phyloP scores from a whole-genome alignment of 2,329 filamentous ascomycete species.

The Apiospora marii region DNA sequence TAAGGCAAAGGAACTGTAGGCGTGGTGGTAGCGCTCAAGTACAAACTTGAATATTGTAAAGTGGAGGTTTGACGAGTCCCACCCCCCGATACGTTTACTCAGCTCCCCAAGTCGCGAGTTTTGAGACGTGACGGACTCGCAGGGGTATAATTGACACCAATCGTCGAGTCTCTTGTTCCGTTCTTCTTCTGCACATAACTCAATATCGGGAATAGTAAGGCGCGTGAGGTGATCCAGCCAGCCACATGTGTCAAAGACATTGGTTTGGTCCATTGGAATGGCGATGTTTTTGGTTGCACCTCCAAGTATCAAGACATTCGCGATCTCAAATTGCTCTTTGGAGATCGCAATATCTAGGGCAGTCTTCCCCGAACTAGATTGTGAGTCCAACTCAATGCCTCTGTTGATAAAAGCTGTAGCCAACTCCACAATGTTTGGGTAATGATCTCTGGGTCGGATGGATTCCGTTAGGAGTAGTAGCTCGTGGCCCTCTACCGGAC shows the following conservation, averaged over 20 bases:
- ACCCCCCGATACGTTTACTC: no score
- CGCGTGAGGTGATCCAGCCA: neutral
- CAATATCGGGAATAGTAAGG: rapidly evolving
- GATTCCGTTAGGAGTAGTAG: neutral
- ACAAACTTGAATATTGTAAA: neutral
- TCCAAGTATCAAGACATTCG: neutral
- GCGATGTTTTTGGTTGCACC: neutral
- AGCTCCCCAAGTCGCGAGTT: neutral
- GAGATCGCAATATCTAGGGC: neutral
- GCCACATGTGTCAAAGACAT: neutral
- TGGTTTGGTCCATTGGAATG: neutral
- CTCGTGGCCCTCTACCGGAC: neutral
- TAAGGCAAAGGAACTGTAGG: constrained; percentile 22
- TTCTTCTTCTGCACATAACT: neutral
- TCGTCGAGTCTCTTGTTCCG: neutral
- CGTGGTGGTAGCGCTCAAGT: neutral
- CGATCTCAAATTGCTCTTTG: no score
- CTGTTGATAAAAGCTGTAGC: neutral
- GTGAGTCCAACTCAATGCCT: neutral
- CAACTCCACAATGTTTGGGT: no score
- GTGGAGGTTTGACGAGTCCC: neutral
- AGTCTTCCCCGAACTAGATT: neutral
- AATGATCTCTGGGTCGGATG: neutral
- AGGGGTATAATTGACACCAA: neutral
- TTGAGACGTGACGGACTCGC: neutral